Evolutionary conservation across 208 protist genomes (phyloP).

Genomic region (Phytomonas francai): DNA sequence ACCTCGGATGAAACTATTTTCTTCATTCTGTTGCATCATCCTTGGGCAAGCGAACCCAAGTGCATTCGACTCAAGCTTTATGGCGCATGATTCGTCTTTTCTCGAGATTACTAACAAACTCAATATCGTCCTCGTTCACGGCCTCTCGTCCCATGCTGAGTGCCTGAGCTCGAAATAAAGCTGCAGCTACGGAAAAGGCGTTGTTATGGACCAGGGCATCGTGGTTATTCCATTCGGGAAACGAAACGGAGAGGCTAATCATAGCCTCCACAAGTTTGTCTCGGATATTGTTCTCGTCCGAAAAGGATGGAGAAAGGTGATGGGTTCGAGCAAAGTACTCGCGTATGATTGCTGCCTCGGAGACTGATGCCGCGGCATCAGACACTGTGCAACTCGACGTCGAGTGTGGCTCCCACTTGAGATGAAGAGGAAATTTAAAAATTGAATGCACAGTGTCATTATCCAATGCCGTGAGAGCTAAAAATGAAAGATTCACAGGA

Average conservation of each 20-base stretch:
- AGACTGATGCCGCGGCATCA: constrained; percentile 13
- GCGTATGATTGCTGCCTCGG: constrained; percentile 16
- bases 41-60: neutral
- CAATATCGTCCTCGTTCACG: constrained; percentile 40
- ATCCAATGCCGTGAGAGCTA: constrained; percentile 28
- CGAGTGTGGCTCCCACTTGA: constrained; percentile 18
- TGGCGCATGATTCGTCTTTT: constrained; percentile 24
- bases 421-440: constrained; percentile 32
- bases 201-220: constrained; percentile 84
- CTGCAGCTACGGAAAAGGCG: constrained; percentile 55
- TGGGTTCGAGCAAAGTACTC: constrained; percentile 37
- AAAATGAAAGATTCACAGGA: constrained; percentile 49
- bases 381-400: neutral
- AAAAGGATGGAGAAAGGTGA: constrained; percentile 14
- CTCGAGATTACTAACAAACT: constrained; percentile 38
- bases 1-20: neutral
- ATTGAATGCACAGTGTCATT: constrained; percentile 13
- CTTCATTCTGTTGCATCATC: neutral
- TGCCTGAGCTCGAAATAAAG: constrained; percentile 56
- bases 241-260: constrained; percentile 21
- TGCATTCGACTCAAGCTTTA: neutral
- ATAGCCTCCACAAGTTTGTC: constrained; percentile 31
- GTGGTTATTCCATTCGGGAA: constrained; percentile 61
- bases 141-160: constrained; percentile 35
- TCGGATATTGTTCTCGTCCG: constrained; percentile 7